These are phyloP conservation scores for Chrysoporthe austroafricana DNA, from an alignment of 2,329 filamentous ascomycete genomes.

Conservation along the genomic window DNA sequence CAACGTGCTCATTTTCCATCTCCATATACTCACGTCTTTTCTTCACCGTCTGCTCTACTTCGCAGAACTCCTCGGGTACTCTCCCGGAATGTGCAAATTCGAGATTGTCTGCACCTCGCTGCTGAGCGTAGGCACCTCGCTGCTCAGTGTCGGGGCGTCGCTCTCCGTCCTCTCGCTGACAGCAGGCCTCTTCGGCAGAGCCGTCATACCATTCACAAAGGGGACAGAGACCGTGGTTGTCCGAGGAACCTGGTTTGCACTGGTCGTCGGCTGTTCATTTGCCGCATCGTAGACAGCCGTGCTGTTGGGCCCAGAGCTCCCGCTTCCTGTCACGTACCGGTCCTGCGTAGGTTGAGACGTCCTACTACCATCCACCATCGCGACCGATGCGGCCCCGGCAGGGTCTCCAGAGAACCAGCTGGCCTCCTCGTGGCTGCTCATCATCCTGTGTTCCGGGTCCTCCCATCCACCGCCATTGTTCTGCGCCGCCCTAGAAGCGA, in stretches of 20 bases:
- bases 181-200: slow-evolving; percentile 12
- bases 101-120: slow-evolving; percentile 57
- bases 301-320: background rate
- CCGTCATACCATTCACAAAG: background rate
- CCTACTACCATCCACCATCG: background rate
- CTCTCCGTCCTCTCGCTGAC: slow-evolving; percentile 25
- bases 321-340: slow-evolving; percentile 4
- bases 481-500: slow-evolving; percentile 9
- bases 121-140: slow-evolving; percentile 46
- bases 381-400: slow-evolving; percentile 9
- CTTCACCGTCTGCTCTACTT: background rate
- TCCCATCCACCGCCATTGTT: background rate
- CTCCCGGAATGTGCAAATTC: slow-evolving; percentile 70
- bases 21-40: background rate
- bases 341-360: background rate
- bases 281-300: slow-evolving; percentile 12
- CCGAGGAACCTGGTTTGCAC: slow-evolving; percentile 13
- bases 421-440: slow-evolving; percentile 16
- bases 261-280: slow-evolving; percentile 3
- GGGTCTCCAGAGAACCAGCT: slow-evolving; percentile 5
- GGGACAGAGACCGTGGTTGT: slow-evolving; percentile 6
- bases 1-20: background rate
- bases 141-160: slow-evolving; percentile 27
- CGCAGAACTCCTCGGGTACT: slow-evolving; percentile 56
- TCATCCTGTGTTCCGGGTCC: background rate